phyloP scores from a whole-genome alignment of 768 basidiomycete genomes.

The Kondoa malvinella region DNA sequence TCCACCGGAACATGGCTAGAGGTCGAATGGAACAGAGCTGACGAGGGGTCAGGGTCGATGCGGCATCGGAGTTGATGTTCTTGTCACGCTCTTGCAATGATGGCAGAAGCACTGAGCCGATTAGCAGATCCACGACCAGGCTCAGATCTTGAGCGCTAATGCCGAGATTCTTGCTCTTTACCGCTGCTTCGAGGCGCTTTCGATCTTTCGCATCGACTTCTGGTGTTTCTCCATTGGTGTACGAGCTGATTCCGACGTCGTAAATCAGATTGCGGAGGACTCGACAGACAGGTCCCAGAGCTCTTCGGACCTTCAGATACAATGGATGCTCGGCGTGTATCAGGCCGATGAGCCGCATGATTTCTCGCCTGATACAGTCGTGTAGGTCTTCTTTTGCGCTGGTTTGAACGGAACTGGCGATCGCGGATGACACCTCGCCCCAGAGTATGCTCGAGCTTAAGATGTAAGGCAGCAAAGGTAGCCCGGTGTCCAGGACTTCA shows the following conservation, averaged over 20 bases:
- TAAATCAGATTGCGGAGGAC: not conserved
- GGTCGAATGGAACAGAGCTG: not conserved
- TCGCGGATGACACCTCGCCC: not conserved
- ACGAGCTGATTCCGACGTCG: not conserved
- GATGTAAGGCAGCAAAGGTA: not conserved
- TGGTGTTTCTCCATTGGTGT: not conserved
- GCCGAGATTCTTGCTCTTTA: not conserved
- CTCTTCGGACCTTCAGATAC: not conserved
- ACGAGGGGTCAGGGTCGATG: not conserved
- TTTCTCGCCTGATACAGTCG: not conserved
- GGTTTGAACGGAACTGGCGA: not conserved
- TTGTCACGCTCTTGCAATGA: not conserved
- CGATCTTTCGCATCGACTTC: not conserved
- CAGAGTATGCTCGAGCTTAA: not conserved
- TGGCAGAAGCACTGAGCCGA: not conserved
- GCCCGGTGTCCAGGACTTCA: not conserved
- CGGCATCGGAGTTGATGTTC: not conserved
- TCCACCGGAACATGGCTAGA: not conserved
- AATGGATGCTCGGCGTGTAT: not conserved
- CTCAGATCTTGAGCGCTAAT: not conserved
- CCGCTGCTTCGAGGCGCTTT: not conserved
- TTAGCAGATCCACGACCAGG: not conserved
- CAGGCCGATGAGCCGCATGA: not conserved
- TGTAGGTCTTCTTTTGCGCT: not conserved
- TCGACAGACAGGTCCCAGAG: not conserved